phyloP scores from a whole-genome alignment of 305 asterid species.

The Andrographis paniculata region DNA sequence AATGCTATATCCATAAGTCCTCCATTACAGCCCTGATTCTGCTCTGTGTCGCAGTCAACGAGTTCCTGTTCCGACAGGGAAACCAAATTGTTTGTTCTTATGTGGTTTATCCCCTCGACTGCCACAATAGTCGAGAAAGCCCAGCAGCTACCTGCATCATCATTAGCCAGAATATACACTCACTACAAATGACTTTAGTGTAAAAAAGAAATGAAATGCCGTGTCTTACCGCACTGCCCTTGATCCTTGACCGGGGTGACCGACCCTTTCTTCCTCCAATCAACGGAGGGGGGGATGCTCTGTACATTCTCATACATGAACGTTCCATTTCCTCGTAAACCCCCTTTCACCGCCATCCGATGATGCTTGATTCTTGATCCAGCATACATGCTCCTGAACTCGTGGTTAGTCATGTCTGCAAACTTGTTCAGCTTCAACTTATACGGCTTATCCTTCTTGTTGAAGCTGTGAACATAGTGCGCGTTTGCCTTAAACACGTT shows the following conservation, averaged over 20 bases:
- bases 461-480: conserved; percentile 41
- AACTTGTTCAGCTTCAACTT: conserved; percentile 80
- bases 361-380: conserved; percentile 64
- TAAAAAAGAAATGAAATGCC: not conserved
- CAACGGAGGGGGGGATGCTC: conserved; percentile 54
- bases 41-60: conserved; percentile 58
- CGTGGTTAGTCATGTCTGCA: conserved; percentile 92
- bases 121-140: conserved; percentile 87
- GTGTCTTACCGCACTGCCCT: conserved; percentile 64
- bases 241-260: conserved; percentile 72
- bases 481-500: conserved; percentile 81
- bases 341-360: conserved; percentile 47
- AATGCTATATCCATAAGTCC: conserved; percentile 87
- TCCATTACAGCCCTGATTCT: conserved; percentile 78
- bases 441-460: conserved; percentile 71
- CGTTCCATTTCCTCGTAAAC: conserved; percentile 22
- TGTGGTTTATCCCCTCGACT: conserved; percentile 79
- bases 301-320: conserved; percentile 51
- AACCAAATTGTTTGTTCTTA: conserved; percentile 50
- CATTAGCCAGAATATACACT: not conserved
- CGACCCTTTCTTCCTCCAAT: conserved; percentile 83
- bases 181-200: not conserved
- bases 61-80: conserved; percentile 85
- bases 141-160: conserved; percentile 84
- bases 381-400: conserved; percentile 50